Conservation (phyloP, 2,329 filamentous ascomycete genomes). For the Fulvia fulva region DNA sequence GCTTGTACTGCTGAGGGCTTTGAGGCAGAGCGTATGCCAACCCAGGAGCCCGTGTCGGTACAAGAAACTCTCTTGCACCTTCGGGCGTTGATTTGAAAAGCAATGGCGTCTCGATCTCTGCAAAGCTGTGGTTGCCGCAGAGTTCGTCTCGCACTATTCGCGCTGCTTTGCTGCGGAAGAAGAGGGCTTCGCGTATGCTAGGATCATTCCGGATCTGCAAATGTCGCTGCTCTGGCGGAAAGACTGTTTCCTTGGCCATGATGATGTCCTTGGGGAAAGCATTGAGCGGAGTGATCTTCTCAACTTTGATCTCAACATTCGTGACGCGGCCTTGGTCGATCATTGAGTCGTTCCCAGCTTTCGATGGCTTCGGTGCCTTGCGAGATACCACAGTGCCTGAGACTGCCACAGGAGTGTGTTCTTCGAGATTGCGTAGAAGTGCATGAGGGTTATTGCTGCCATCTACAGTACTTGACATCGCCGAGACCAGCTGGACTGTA, state of each 20-base stretch:
- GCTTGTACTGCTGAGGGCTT: conserved; percentile 97
- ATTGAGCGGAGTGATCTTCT: conserved; percentile 65
- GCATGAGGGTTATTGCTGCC: conserved; percentile 26
- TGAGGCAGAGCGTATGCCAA: conserved; percentile 88
- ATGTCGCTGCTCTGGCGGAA: conserved; percentile 71
- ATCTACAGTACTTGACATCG: conserved; percentile 24
- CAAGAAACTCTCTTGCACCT: conserved; percentile 89
- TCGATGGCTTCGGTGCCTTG: conserved; percentile 33
- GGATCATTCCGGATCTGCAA: conserved; percentile 76
- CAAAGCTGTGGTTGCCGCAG: conserved; percentile 54
- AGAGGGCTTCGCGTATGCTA: conserved; percentile 63
- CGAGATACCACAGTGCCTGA: conserved; percentile 47
- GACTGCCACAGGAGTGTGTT: conserved; percentile 53
- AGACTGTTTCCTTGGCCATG: conserved; percentile 68
- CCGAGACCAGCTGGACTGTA: conserved; percentile 37
- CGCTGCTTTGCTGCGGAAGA: conserved; percentile 62
- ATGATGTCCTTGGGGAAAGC: conserved; percentile 71
- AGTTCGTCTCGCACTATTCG: conserved; percentile 54
- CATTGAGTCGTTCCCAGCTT: not conserved
- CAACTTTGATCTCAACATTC: conserved; percentile 48
- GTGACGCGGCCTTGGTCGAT: conserved; percentile 10
- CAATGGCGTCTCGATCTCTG: conserved; percentile 85
- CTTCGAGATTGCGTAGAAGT: conserved; percentile 22
- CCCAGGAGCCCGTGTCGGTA: conserved; percentile 74
- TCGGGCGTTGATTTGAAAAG: conserved; percentile 98